Percentiles rank a stretch among this genome's conserved stretches.
Conservation (phyloP, 176 grass and related monocot genomes). For the Calamus simplicifolius region DNA sequence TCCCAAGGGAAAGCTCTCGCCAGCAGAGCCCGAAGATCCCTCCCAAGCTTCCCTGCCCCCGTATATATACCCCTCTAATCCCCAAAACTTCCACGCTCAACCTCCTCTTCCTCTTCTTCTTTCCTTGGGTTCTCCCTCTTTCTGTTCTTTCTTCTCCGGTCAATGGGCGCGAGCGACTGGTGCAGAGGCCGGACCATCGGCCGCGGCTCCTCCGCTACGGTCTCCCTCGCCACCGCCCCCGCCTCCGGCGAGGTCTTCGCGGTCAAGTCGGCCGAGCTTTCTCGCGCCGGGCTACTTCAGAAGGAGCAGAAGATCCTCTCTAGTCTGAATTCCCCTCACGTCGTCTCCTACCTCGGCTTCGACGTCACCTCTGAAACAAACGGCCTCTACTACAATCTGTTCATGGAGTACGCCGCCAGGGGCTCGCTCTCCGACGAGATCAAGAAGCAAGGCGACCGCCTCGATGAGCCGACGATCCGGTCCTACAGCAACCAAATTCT, state of each 20-base stretch:
- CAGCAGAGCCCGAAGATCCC: too few species aligned
- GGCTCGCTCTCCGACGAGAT: constrained; percentile 13
- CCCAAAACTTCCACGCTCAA: too few species aligned
- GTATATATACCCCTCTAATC: not conserved
- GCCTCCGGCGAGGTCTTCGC: constrained; percentile 9
- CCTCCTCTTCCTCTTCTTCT: too few species aligned
- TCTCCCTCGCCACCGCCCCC: constrained; percentile 1
- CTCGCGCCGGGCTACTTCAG: constrained; percentile 1
- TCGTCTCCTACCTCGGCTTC: constrained; percentile 17
- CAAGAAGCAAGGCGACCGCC: not conserved
- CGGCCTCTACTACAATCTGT: constrained; percentile 1
- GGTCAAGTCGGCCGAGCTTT: constrained; percentile 10
- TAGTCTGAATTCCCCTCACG: not conserved
- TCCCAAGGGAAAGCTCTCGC: too few species aligned
- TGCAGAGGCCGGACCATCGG: constrained; percentile 6
- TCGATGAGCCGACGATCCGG: constrained; percentile 3
- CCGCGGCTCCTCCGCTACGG: constrained; percentile 11
- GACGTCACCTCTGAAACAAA: not conserved
- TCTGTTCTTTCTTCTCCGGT: not conserved
- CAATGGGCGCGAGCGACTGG: not conserved
- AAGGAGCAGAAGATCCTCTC: constrained; percentile 4
- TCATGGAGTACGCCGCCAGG: constrained; percentile 7
- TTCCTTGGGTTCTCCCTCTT: too few species aligned
- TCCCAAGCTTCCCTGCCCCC: too few species aligned
- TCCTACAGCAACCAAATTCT: not conserved